Percentiles rank a stretch among this genome's conserved stretches.
Conservation (phyloP, 176 grass and related monocot genomes). For the Cocos nucifera region DNA sequence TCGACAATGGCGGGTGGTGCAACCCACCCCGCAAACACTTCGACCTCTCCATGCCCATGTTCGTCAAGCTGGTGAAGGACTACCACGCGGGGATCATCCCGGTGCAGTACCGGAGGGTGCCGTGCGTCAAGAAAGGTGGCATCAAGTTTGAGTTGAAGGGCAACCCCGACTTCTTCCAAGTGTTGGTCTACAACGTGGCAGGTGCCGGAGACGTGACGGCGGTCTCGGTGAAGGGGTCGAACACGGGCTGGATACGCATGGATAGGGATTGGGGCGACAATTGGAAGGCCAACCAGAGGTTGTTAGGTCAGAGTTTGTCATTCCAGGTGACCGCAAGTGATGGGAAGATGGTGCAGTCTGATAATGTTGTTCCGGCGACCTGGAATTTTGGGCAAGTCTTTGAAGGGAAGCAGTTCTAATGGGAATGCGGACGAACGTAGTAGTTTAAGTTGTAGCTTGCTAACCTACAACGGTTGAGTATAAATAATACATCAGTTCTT, state of each 20-base stretch:
- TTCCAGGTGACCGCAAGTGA: slow-evolving; percentile 29
- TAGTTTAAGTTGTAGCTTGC: too few species aligned
- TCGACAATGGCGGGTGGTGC: slow-evolving; percentile 21
- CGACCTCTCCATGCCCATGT: slow-evolving; percentile 31
- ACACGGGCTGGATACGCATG: slow-evolving; percentile 23
- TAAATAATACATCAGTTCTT: too few species aligned
- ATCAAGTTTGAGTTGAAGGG: slow-evolving; percentile 29
- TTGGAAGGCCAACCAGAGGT: slow-evolving; percentile 21
- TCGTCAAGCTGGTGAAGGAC: slow-evolving; percentile 19
- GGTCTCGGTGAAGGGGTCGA: slow-evolving; percentile 23
- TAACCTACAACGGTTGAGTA: too few species aligned
- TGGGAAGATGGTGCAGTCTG: slow-evolving; percentile 10
- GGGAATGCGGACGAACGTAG: too few species aligned
- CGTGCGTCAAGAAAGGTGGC: slow-evolving; percentile 21
- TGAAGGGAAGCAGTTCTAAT: slow-evolving; percentile 1
- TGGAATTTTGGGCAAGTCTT: slow-evolving; percentile 30
- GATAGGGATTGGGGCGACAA: slow-evolving; percentile 31
- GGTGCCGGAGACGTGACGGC: slow-evolving; percentile 20
- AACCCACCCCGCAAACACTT: slow-evolving; percentile 29
- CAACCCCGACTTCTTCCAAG: slow-evolving; percentile 20
- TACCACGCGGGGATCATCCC: slow-evolving; percentile 31
- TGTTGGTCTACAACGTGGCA: slow-evolving; percentile 33
- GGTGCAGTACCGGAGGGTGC: slow-evolving; percentile 21
- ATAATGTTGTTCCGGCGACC: slow-evolving; percentile 20
- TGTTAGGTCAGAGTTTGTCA: slow-evolving; percentile 18